Conservation (phyloP, 441 rosid species). For the Adansonia rubrostipa region DNA sequence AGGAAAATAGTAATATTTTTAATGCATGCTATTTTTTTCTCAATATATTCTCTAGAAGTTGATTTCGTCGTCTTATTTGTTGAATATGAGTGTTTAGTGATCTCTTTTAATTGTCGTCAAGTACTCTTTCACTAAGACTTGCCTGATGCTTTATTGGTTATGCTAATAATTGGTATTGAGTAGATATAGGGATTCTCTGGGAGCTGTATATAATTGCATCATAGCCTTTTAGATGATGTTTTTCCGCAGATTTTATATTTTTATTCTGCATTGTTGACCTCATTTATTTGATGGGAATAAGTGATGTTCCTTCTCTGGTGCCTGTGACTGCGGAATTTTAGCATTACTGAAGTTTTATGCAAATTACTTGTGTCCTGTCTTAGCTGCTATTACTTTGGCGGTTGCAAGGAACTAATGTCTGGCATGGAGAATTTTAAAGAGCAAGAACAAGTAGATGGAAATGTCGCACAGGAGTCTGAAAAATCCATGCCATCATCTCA, state of each 20-base stretch:
- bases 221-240: neutral
- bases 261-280: neutral
- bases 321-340: neutral
- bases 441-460: slow-evolving; percentile 50
- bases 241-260: neutral
- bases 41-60: neutral
- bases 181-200: neutral
- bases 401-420: slow-evolving; percentile 47
- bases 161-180: neutral
- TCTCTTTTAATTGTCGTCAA: neutral
- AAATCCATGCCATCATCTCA: slow-evolving; percentile 59
- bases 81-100: neutral
- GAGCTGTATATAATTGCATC: neutral
- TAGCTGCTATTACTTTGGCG: slow-evolving; percentile 32
- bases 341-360: neutral
- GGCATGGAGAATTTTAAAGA: slow-evolving; percentile 63
- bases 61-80: neutral
- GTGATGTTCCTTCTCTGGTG: neutral
- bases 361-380: neutral
- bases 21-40: neutral
- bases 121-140: neutral
- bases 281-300: neutral
- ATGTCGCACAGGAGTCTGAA: slow-evolving; percentile 42
- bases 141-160: neutral
- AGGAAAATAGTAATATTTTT: neutral